These are phyloP conservation scores for Oryza officinalis DNA, from an alignment of 176 grass and related monocot genomes.

Conservation along the genomic window DNA sequence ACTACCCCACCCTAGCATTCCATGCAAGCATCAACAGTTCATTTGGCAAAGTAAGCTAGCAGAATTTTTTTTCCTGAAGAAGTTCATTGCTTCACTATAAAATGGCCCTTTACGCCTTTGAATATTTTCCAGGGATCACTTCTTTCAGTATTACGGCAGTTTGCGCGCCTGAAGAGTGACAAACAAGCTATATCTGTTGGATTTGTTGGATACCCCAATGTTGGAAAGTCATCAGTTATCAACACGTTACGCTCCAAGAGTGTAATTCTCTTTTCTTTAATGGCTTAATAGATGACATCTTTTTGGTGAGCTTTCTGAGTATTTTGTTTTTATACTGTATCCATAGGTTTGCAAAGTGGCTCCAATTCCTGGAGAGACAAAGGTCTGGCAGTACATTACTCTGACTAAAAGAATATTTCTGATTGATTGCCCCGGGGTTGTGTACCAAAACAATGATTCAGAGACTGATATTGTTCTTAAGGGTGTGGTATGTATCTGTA, in stretches of 20 bases:
- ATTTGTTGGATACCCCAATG: constrained; percentile 98
- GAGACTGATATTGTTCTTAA: constrained; percentile 99
- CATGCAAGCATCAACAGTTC: constrained; percentile 94
- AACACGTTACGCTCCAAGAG: constrained; percentile 95
- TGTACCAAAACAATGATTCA: constrained; percentile 94
- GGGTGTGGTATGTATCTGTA: constrained; percentile 81
- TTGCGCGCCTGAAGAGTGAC: constrained; percentile 88
- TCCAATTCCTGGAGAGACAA: constrained; percentile 94
- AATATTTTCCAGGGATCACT: constrained; percentile 69
- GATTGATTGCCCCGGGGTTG: constrained; percentile 96
- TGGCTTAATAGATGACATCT: constrained; percentile 20
- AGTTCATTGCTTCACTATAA: neutral
- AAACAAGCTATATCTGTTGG: constrained; percentile 98
- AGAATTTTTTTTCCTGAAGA: neutral
- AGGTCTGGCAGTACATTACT: constrained; percentile 99
- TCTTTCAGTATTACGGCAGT: constrained; percentile 89
- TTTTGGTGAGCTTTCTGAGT: constrained; percentile 14
- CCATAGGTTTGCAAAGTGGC: constrained; percentile 94
- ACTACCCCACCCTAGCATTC: constrained; percentile 93
- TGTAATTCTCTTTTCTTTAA: constrained; percentile 51
- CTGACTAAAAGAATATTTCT: constrained; percentile 94
- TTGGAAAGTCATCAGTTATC: constrained; percentile 98
- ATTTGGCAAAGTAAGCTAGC: constrained; percentile 81
- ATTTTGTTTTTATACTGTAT: constrained; percentile 32
- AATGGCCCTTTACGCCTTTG: neutral